Evolutionary conservation across 2,329 filamentous ascomycete species (phyloP).

Genomic region (Nemania serpens): DNA sequence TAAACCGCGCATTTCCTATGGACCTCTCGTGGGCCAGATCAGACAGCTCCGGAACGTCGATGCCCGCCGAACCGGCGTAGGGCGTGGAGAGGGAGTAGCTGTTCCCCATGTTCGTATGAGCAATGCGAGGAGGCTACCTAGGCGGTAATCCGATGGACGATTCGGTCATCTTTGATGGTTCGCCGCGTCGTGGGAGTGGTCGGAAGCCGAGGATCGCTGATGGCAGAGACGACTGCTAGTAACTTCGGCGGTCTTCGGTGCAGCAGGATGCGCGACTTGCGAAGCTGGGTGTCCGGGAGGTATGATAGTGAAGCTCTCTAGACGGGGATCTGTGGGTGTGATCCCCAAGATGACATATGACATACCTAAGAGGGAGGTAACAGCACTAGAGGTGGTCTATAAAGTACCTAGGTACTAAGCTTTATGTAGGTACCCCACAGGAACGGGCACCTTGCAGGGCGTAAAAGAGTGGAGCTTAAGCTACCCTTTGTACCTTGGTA

Average conservation of each 20-base stretch:
- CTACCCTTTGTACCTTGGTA: too few species aligned
- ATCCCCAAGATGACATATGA: neutral
- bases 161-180: conserved; percentile 17
- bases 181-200: too few species aligned
- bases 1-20: conserved; percentile 88
- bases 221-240: neutral
- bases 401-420: too few species aligned
- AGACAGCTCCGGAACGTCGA: conserved; percentile 89
- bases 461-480: too few species aligned
- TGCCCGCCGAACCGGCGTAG: conserved; percentile 87
- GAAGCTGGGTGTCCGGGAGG: conserved; percentile 6
- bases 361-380: neutral
- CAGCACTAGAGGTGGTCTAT: too few species aligned
- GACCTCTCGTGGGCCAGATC: conserved; percentile 92
- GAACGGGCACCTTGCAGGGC: too few species aligned
- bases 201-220: too few species aligned
- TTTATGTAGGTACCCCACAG: too few species aligned
- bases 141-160: conserved; percentile 14
- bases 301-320: neutral
- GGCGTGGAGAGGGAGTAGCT: conserved; percentile 93
- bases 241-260: neutral
- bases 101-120: conserved; percentile 77
- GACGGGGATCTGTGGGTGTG: neutral
- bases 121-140: conserved; percentile 35
- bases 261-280: neutral